These are phyloP conservation scores for Tephrocybe sp. DNA, from an alignment of 768 basidiomycete genomes.

Conservation along the genomic window DNA sequence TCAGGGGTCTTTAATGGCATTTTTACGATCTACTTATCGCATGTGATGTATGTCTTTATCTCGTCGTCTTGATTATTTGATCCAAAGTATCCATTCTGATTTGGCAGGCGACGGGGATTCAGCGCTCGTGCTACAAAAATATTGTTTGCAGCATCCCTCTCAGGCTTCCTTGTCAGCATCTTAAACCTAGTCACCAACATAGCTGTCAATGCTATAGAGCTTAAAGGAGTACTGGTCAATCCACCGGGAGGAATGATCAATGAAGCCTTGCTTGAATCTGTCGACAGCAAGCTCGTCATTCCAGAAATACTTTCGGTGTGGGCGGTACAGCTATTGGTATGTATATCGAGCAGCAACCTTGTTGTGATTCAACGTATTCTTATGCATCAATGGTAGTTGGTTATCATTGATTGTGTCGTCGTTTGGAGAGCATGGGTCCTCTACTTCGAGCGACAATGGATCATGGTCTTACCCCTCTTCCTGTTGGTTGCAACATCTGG, in stretches of 20 bases:
- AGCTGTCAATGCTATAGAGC: neutral
- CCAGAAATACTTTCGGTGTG: neutral
- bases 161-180: neutral
- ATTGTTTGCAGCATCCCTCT: neutral
- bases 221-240: neutral
- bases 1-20: neutral
- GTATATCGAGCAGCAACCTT: neutral
- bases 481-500: neutral
- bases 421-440: constrained; percentile 5
- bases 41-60: neutral
- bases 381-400: neutral
- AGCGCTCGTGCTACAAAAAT: neutral
- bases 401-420: neutral
- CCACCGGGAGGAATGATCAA: neutral
- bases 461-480: neutral
- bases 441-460: neutral
- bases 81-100: too few species aligned
- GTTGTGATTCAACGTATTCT: too few species aligned
- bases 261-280: neutral
- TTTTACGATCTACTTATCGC: neutral
- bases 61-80: neutral
- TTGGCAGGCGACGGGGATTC: neutral
- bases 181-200: neutral
- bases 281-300: neutral
- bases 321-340: neutral